Conservation (phyloP, 208 protist species). For the Herpetomonas samuelpessoai region DNA sequence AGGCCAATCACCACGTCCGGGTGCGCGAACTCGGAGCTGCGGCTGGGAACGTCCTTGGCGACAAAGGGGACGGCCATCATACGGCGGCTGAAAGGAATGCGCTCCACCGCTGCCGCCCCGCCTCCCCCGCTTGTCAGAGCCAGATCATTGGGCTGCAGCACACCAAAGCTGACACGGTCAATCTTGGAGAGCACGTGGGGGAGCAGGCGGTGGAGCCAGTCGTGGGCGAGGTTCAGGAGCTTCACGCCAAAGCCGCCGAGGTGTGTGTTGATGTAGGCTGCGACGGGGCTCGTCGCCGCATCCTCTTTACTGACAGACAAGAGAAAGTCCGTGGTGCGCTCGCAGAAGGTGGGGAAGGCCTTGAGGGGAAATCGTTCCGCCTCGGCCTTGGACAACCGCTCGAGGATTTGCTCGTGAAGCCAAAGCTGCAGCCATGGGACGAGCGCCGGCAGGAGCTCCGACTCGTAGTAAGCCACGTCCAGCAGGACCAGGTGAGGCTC, state of each 20-base stretch:
- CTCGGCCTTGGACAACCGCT: conserved; percentile 17
- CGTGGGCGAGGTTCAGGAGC: conserved; percentile 86
- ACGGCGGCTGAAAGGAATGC: conserved; percentile 76
- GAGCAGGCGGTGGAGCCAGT: conserved; percentile 90
- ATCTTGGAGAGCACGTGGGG: conserved; percentile 94
- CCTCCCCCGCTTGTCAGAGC: conserved; percentile 15
- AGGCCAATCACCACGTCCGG: conserved; percentile 94
- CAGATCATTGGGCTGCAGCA: conserved; percentile 79
- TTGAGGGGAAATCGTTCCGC: conserved; percentile 5
- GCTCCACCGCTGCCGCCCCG: conserved; percentile 14
- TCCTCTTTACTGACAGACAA: conserved; percentile 14
- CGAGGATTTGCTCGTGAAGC: conserved; percentile 52
- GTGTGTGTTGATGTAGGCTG: conserved; percentile 27
- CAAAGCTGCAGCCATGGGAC: conserved; percentile 90
- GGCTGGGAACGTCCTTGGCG: conserved; percentile 95
- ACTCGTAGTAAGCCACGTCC: conserved; percentile 83
- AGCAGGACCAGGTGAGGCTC: conserved; percentile 93
- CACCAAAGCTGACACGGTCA: conserved; percentile 92
- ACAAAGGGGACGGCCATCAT: conserved; percentile 94
- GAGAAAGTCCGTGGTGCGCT: conserved; percentile 37
- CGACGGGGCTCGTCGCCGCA: conserved; percentile 13
- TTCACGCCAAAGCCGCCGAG: conserved; percentile 57
- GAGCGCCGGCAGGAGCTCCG: conserved; percentile 75
- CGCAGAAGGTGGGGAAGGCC: conserved; percentile 6
- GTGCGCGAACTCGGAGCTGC: conserved; percentile 94